A percentile compares a stretch with the other conserved stretches of the same genome.
These are phyloP conservation scores for Hypoxylon sp. DNA, from an alignment of 2,329 filamentous ascomycete genomes.

Conservation along the genomic window DNA sequence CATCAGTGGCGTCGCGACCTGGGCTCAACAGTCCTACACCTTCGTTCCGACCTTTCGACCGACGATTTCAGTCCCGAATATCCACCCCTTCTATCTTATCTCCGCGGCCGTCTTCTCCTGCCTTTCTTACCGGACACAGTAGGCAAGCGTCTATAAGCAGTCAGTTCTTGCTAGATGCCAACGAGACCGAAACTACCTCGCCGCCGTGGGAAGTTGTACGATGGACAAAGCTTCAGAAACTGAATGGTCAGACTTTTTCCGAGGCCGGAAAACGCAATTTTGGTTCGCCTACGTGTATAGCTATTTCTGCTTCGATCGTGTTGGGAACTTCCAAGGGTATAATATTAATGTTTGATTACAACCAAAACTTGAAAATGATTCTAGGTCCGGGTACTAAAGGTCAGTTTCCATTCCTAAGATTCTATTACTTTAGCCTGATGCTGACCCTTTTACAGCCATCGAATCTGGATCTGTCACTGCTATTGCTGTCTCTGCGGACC, in stretches of 20 bases:
- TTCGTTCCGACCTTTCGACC: constrained; percentile 91
- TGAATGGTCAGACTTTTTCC: constrained; percentile 89
- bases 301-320: constrained; percentile 86
- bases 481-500: constrained; percentile 90
- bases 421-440: not conserved
- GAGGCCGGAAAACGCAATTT: constrained; percentile 93
- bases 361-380: constrained; percentile 92
- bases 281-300: constrained; percentile 87
- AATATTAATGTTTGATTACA: constrained; percentile 95
- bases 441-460: constrained; percentile 67
- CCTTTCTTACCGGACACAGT: constrained; percentile 78
- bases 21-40: constrained; percentile 75
- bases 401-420: constrained; percentile 48
- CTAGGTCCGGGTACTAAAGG: constrained; percentile 93
- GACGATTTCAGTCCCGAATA: constrained; percentile 89
- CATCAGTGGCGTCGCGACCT: constrained; percentile 71
- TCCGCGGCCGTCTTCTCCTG: constrained; percentile 78
- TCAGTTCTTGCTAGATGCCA: constrained; percentile 66
- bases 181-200: constrained; percentile 74
- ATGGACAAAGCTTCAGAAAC: constrained; percentile 92
- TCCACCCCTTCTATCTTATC: constrained; percentile 66
- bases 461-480: constrained; percentile 90
- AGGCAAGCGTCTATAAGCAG: constrained; percentile 82
- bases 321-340: constrained; percentile 94
- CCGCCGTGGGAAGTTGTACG: constrained; percentile 96